Evolutionary conservation across 2,329 filamentous ascomycete species (phyloP), one percentile per base, ranked within the genome.

Genomic region (Fusarium piperis): DNA sequence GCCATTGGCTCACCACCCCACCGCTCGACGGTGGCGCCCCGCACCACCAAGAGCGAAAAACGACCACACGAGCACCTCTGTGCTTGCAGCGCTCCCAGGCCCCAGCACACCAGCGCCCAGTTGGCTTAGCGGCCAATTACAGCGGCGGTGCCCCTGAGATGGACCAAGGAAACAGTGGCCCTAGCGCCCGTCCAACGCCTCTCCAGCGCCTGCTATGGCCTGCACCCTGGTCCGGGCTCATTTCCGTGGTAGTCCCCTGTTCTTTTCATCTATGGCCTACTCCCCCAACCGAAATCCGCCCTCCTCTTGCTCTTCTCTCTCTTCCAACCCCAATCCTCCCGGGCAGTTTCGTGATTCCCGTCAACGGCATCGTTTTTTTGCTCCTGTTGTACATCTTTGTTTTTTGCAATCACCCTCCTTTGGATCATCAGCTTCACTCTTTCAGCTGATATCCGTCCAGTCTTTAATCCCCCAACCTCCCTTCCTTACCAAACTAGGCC

Each of bases 391-490:
- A 74, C 70, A 74, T 68, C 67, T 67, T 64, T 78, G 41, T 46
- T 76, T 78, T 46, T 64, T 64, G 61, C 44, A 39, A 51, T 64
- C 63, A 26, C 62, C 81, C 79, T 75, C 41, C 16, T 26, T 46
- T 73, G 73, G 77, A 80, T 78, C 74, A 71, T 79, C 81, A 78
- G 80, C 81, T 83, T 83, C 82, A 83, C 78, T 84, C 82, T 79
- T 80, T 83, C 72, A 83, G 80, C 79, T 79, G 78, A 75, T 71
- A 75, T 77, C 80, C 79, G 79, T 83, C 79, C 82, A 78, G 78
- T 83, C 78, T 76, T 77, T 78, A 44, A 15, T 2, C 30, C 41
- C 41, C 74, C 72, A 67, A 59, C 68, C 68, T 62, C 62, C 70
- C 63, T 68, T 70, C 68, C 71, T 74, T 62, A 70, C 53, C 59